Evolutionary conservation across 2,329 filamentous ascomycete species (phyloP), one percentile per base, ranked within the genome.

Genomic region (Malbranchea zuffiana): DNA sequence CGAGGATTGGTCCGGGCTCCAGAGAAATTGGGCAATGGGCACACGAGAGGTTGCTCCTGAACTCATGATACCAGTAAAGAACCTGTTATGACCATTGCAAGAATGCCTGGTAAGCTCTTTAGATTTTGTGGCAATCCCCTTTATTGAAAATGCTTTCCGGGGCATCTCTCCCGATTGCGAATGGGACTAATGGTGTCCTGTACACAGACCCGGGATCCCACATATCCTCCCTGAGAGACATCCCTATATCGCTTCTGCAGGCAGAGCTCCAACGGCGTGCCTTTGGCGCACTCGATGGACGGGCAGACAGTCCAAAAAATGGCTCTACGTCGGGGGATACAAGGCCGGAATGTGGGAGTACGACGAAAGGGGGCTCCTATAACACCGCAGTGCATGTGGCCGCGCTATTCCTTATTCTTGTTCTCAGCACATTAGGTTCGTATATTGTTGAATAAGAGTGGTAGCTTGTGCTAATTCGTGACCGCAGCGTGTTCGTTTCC

Each of bases 341-440:
- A 25, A 45, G 48, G 11, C 44, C 57, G 33, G 42, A 49, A 28
- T 63, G 61, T 40, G 61, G 61, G 8, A 44, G 43, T 30, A 59
- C 58, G 18, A 49, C 41, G 10, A 47, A 52, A 27, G 45, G 48
- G 18, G 60, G 60, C 21, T 47, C 47, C 4, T 84, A 84, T 57
- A 77, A 83, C 46, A 80, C 75, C 0, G 63, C 71, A 2, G 62
- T 78, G 27, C 80, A 84, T 53, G 71, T 83, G 34, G 72, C 76
- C 50, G 80, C 80, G 28, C 58, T 84, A 39, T 64, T 81, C 40
- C 60, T 83, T 25, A 81, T 83, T 39, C 62, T 83, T 35, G 51
- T 60, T 0, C 54, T 82, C 38, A 63, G 60, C 42, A 63, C 60
- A 29, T 49, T 63, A 23, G 61, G 61, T 63, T 53, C 29, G 46